Base-by-base conservation (phyloP, 2,329 filamentous ascomycete species). In the Aspergillus felis region DNA sequence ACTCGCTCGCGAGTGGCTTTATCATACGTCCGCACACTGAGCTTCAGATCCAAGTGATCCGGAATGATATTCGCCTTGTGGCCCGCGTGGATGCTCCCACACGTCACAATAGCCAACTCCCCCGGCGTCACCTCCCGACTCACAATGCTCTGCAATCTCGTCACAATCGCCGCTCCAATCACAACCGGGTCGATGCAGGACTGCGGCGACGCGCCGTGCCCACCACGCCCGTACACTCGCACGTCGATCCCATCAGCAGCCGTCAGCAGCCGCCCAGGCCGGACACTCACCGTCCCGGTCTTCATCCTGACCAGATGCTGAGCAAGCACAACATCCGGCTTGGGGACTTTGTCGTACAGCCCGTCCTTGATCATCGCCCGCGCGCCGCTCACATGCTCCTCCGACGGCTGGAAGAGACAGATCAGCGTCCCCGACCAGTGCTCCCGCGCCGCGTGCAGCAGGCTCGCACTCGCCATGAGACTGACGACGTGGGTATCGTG, bases 401-500 rank as follows among this genome's bases (percentile, higher is more conserved):
- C 86, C 0, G 81, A 81, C 0, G 86, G 86, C 64, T 89, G 87
- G 66, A 89, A 89, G 1, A 84, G 67, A 4, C 84, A 64, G 3
- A 89, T 68, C 10, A 89, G 59, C 0, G 84, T 88, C 0, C 86
- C 86, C 1, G 64, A 70, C 86, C 86, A 89, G 5, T 65, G 27
- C 0, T 76, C 65, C 14, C 71, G 73, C 0, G 74, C 70, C 0
- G 68, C 66, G 14, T 78, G 63, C 1, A 89, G 70, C 0, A 80
- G 73, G 22, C 81, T 75, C 0, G 83, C 79, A 0, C 82, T 81
- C 0, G 80, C 86, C 1, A 89, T 75, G 3, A 88, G 74, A 32
- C 76, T 74, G 0, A 83, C 79, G 27, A 88, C 82, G 66, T 89
- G 86, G 75, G 87, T 83, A 62, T 87, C 85, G 64, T 89, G 86